Conservation (phyloP, 1,284 basidiomycete genomes). For the Porogramme epimiltina region DNA sequence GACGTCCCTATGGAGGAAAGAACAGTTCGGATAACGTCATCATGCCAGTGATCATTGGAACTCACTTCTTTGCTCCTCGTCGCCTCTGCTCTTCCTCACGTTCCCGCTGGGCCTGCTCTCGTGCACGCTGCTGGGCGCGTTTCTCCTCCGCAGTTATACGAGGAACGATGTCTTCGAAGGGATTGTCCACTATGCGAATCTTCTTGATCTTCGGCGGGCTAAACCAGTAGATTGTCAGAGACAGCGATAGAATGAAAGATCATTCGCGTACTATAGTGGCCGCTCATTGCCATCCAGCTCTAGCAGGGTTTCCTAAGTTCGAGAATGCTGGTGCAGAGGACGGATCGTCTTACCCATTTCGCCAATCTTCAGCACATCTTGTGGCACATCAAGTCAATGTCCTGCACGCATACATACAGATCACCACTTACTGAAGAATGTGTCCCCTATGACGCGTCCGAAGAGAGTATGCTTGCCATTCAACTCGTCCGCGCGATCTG, state of each 20-base stretch:
- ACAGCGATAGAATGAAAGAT: not conserved
- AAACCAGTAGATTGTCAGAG: slow-evolving; percentile 6
- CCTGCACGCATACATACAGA: too few species aligned
- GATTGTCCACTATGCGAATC: slow-evolving; percentile 87
- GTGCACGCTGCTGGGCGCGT: slow-evolving; percentile 78
- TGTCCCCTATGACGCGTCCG: slow-evolving; percentile 80
- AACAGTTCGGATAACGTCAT: too few species aligned
- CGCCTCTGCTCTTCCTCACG: slow-evolving; percentile 74
- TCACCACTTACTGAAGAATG: slow-evolving; percentile 76
- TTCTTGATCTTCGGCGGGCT: slow-evolving; percentile 90
- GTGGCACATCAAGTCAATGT: too few species aligned
- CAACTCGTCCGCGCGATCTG: slow-evolving; percentile 86
- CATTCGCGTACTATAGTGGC: slow-evolving; percentile 76
- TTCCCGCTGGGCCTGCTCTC: slow-evolving; percentile 74
- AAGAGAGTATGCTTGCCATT: slow-evolving; percentile 90
- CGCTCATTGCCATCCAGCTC: slow-evolving; percentile 84
- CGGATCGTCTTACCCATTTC: slow-evolving; percentile 64
- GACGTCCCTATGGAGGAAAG: slow-evolving; percentile 67
- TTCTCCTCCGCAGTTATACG: slow-evolving; percentile 95
- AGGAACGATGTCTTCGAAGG: slow-evolving; percentile 92
- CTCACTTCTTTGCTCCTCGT: slow-evolving; percentile 84
- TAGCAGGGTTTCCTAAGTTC: slow-evolving; percentile 33
- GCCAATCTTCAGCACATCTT: slow-evolving; percentile 89
- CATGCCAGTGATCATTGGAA: not conserved
- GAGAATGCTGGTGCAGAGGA: not conserved